A percentile compares a stretch with the other conserved stretches of the same genome.
Evolutionary conservation across 78 protist species (phyloP).

Genomic region (Dictyostelium capitatum): DNA sequence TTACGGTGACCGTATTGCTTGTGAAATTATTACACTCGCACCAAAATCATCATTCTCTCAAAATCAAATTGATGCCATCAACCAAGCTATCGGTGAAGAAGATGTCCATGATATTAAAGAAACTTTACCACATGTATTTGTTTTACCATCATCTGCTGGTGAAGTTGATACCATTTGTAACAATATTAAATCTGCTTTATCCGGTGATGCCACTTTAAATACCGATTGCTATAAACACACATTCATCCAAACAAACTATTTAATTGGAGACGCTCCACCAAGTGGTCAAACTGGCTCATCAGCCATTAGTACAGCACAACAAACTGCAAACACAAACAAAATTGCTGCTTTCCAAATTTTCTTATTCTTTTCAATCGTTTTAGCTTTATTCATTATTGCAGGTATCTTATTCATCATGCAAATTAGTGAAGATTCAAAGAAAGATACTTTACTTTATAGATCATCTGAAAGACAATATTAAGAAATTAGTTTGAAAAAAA

Average conservation of each 20-base stretch:
- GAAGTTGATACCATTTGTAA: slow-evolving; percentile 3
- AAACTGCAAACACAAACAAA: background rate
- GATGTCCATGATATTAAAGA: background rate
- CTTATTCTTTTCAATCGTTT: slow-evolving; percentile 73
- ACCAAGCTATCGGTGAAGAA: slow-evolving; percentile 3
- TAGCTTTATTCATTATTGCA: slow-evolving; percentile 20
- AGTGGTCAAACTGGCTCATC: background rate
- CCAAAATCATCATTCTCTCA: background rate
- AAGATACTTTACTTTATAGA: slow-evolving; percentile 66
- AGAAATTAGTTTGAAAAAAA: too few relatives aligned
- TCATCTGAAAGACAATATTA: slow-evolving; percentile 50
- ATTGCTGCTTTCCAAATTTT: slow-evolving; percentile 73
- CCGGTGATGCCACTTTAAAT: background rate
- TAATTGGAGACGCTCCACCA: background rate
- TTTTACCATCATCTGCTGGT: background rate
- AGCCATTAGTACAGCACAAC: background rate
- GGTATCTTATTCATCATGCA: slow-evolving; percentile 57
- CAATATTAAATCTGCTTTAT: background rate
- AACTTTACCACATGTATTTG: slow-evolving; percentile 53
- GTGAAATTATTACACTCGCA: slow-evolving; percentile 45
- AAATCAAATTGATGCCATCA: slow-evolving; percentile 5
- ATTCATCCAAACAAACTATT: background rate
- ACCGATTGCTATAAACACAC: background rate
- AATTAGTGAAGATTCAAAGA: slow-evolving; percentile 38
- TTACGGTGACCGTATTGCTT: slow-evolving; percentile 68